A percentile compares a stretch with the other conserved stretches of the same genome.
These are phyloP conservation scores for Cenchrus purpureus DNA, from an alignment of 176 grass and related monocot genomes.

Conservation along the genomic window DNA sequence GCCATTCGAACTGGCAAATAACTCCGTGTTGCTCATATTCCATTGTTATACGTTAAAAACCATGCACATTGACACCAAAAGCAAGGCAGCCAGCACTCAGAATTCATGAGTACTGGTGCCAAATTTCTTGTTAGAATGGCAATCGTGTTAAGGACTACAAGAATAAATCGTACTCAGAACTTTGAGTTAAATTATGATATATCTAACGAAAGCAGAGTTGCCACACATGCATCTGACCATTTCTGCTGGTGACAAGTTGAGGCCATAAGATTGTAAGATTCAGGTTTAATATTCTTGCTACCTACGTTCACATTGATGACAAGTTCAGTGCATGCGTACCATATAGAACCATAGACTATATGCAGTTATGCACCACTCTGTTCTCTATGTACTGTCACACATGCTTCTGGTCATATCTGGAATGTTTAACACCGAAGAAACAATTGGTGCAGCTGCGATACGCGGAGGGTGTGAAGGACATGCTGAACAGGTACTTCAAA, in stretches of 20 bases:
- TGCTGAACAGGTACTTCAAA: constrained; percentile 90
- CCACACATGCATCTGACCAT: no score
- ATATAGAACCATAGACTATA: background rate
- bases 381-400: background rate
- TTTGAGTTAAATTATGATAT: background rate
- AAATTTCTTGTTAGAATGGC: background rate
- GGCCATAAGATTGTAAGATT: background rate
- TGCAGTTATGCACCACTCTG: background rate
- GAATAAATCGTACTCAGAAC: background rate
- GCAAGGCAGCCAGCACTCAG: background rate
- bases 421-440: background rate
- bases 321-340: background rate
- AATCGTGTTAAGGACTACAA: background rate
- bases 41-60: background rate
- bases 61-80: background rate
- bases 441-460: constrained; percentile 72
- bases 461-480: constrained; percentile 76
- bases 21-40: background rate
- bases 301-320: background rate
- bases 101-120: background rate
- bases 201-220: background rate
- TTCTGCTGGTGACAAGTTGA: no score
- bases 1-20: background rate
- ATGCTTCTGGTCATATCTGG: background rate
- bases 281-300: background rate